A percentile compares a stretch with the other conserved stretches of the same genome.
These are phyloP conservation scores for Ceratocystis smalleyi DNA, from an alignment of 2,329 filamentous ascomycete genomes.

Conservation along the genomic window DNA sequence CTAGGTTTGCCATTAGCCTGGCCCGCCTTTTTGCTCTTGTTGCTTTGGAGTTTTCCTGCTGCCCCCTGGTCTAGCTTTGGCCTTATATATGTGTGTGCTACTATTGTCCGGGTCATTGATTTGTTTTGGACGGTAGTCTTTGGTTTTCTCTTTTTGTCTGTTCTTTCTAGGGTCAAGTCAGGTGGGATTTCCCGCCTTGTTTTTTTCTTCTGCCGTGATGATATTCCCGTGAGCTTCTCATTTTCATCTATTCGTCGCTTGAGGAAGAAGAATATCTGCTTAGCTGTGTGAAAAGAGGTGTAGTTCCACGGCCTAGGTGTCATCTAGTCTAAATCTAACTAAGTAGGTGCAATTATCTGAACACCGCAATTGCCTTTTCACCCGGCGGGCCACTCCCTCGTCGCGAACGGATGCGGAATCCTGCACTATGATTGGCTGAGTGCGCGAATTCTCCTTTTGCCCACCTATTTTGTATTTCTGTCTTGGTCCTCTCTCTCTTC, in stretches of 20 bases:
- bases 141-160: not conserved
- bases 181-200: not conserved
- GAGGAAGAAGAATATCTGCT: no score
- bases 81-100: not conserved
- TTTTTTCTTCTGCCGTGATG: not conserved
- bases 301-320: no score
- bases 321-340: not conserved
- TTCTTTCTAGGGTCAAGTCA: not conserved
- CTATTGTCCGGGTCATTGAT: not conserved
- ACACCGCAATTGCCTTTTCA: conserved; percentile 1
- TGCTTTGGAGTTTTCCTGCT: no score
- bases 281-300: no score
- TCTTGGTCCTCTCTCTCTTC: not conserved
- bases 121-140: not conserved
- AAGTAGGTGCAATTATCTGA: not conserved
- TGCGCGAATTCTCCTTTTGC: conserved; percentile 6
- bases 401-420: conserved; percentile 4
- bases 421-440: conserved; percentile 3
- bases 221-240: no score
- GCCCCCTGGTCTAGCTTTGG: not conserved
- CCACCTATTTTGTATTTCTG: not conserved
- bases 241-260: no score
- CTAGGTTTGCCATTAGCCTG: no score
- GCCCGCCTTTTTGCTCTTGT: no score
- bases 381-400: not conserved